Conservation (phyloP, 257 asterid species). For the Euphrasia confusa region DNA sequence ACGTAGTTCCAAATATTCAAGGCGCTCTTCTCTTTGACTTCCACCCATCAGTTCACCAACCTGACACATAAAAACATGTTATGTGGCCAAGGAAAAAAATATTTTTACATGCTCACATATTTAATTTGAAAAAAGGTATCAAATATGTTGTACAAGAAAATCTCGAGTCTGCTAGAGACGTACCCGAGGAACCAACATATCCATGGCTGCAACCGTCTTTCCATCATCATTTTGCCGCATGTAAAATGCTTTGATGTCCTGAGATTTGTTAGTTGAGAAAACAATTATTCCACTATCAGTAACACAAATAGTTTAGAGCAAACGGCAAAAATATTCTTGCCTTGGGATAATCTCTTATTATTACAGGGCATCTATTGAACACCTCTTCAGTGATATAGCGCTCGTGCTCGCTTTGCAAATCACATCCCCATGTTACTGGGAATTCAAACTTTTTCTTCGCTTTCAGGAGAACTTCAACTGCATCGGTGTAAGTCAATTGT, state of each 20-base stretch:
- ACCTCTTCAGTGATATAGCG: slow-evolving; percentile 89
- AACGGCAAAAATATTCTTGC: slow-evolving; percentile 29
- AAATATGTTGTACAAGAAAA: no score
- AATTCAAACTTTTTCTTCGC: slow-evolving; percentile 77
- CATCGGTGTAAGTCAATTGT: slow-evolving; percentile 87
- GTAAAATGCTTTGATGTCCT: slow-evolving; percentile 95
- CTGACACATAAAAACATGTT: slow-evolving; percentile 28
- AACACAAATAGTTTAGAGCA: slow-evolving; percentile 2
- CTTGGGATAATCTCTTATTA: slow-evolving; percentile 96
- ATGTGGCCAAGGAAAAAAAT: slow-evolving; percentile 3
- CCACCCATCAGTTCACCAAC: slow-evolving; percentile 98
- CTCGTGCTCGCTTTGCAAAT: slow-evolving; percentile 98
- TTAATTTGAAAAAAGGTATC: no score
- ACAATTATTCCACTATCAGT: slow-evolving; percentile 22
- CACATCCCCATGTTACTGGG: slow-evolving; percentile 97
- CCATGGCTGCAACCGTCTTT: slow-evolving; percentile 99
- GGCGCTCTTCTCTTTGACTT: slow-evolving; percentile 98
- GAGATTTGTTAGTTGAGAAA: slow-evolving; percentile 25
- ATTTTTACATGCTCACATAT: no score
- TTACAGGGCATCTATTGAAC: slow-evolving; percentile 87
- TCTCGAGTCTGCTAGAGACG: slow-evolving; percentile 1
- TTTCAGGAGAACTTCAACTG: slow-evolving; percentile 64
- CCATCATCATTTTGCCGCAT: slow-evolving; percentile 96
- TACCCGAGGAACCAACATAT: slow-evolving; percentile 99
- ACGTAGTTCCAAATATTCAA: slow-evolving; percentile 70